Evolutionary conservation across 2,329 filamentous ascomycete species (phyloP).

Genomic region (Aspergillus novofumigatus): DNA sequence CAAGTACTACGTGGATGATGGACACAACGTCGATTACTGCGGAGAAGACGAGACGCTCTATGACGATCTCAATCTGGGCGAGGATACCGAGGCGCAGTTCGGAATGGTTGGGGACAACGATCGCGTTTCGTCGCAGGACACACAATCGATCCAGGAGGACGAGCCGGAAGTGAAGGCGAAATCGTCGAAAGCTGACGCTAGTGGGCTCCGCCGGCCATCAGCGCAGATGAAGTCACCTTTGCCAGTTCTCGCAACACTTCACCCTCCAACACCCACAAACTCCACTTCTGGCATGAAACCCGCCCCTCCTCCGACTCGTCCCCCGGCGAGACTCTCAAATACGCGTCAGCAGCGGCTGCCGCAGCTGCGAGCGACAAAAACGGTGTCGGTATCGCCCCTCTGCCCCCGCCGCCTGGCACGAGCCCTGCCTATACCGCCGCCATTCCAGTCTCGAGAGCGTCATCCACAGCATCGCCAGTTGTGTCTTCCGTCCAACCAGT

Average conservation of each 20-base stretch:
- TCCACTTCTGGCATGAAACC: slow-evolving; percentile 77
- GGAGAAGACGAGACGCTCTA: slow-evolving; percentile 88
- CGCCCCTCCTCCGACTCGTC: slow-evolving; percentile 76
- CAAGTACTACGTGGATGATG: slow-evolving; percentile 89
- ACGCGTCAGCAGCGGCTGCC: slow-evolving; percentile 91
- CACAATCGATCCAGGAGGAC: slow-evolving; percentile 88
- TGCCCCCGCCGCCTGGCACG: slow-evolving; percentile 79
- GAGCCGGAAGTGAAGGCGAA: slow-evolving; percentile 60
- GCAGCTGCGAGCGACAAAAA: slow-evolving; percentile 88
- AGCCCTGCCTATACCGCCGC: slow-evolving; percentile 49
- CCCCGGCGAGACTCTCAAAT: slow-evolving; percentile 91
- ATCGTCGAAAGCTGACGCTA: slow-evolving; percentile 53
- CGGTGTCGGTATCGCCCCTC: slow-evolving; percentile 81
- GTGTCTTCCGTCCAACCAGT: slow-evolving; percentile 48
- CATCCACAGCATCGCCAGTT: slow-evolving; percentile 56
- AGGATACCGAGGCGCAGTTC: slow-evolving; percentile 77
- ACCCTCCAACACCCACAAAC: slow-evolving; percentile 52
- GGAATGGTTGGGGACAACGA: slow-evolving; percentile 79
- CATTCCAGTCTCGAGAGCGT: slow-evolving; percentile 49
- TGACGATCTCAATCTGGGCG: slow-evolving; percentile 86
- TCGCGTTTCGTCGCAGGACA: slow-evolving; percentile 89
- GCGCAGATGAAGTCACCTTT: slow-evolving; percentile 89
- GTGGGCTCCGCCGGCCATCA: slow-evolving; percentile 67
- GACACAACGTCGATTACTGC: slow-evolving; percentile 81
- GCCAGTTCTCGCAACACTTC: slow-evolving; percentile 85